These are phyloP conservation scores for Pholiota adiposa DNA, from an alignment of 1,284 basidiomycete species.

Conservation along the genomic window DNA sequence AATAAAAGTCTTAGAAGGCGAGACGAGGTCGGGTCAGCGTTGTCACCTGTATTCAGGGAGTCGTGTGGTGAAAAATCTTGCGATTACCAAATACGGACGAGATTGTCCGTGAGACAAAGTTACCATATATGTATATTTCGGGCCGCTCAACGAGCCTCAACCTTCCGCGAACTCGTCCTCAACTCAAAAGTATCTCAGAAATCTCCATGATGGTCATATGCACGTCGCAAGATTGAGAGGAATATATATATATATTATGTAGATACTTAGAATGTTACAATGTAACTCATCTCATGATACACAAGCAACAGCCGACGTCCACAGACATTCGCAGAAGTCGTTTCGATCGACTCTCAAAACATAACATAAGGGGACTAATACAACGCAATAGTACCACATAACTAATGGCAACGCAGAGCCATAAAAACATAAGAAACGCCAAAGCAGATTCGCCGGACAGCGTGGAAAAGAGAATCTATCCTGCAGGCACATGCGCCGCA, in stretches of 20 bases:
- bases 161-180: no score
- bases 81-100: conserved; percentile 10
- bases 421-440: background rate
- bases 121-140: background rate
- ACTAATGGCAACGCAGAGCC: background rate
- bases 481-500: background rate
- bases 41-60: background rate
- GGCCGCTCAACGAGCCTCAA: no score
- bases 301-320: no score
- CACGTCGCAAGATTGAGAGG: no score
- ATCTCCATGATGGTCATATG: no score
- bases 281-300: no score
- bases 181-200: no score
- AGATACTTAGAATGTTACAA: no score
- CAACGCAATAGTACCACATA: background rate
- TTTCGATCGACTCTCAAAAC: no score
- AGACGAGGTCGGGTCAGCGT: background rate
- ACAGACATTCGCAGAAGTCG: no score
- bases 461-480: background rate
- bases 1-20: background rate
- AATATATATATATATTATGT: no score
- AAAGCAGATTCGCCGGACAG: background rate
- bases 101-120: conserved; percentile 9
- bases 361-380: background rate
- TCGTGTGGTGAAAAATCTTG: conserved; percentile 13